Evolutionary conservation across 2,329 filamentous ascomycete genomes (phyloP).

Genomic region (Botryosphaeria agaves): DNA sequence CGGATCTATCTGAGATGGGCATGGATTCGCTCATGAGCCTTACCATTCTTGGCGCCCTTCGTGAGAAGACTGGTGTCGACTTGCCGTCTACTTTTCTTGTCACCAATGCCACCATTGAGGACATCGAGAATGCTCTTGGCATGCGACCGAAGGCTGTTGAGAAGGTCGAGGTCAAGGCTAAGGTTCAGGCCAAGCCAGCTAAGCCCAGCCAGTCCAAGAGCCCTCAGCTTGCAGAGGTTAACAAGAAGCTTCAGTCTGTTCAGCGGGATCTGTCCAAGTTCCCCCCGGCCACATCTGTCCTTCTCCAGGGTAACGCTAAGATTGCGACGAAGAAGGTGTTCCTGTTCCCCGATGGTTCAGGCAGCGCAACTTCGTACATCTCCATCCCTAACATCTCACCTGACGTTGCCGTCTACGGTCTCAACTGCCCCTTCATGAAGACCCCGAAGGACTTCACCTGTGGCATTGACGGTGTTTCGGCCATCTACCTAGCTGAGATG

Average conservation of each 20-base stretch:
- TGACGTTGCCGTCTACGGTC: conserved; percentile 32
- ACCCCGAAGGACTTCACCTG: conserved; percentile 47
- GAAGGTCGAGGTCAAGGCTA: conserved; percentile 11
- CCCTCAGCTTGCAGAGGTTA: conserved; percentile 29
- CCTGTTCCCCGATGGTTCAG: conserved; percentile 34
- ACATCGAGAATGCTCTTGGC: conserved; percentile 47
- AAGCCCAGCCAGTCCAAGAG: conserved; percentile 9
- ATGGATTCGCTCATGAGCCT: conserved; percentile 37
- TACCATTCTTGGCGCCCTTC: conserved; percentile 31
- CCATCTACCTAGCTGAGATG: conserved; percentile 51
- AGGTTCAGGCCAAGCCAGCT: conserved; percentile 13
- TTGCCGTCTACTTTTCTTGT: conserved; percentile 38
- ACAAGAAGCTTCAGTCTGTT: conserved; percentile 22
- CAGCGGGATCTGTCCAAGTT: conserved; percentile 22
- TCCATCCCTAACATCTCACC: conserved; percentile 36
- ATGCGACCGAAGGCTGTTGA: conserved; percentile 28
- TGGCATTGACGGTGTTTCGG: conserved; percentile 46
- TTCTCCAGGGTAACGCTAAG: conserved; percentile 39
- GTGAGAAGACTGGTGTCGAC: conserved; percentile 32
- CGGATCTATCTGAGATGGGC: conserved; percentile 42
- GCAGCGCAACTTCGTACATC: conserved; percentile 51
- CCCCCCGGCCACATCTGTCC: conserved; percentile 35
- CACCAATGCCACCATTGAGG: conserved; percentile 43
- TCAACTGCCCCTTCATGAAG: conserved; percentile 59
- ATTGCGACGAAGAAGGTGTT: conserved; percentile 37